A percentile compares a stretch with the other conserved stretches of the same genome.
Conservation (phyloP, 78 protist species). For the Protostelium mycophagum region DNA sequence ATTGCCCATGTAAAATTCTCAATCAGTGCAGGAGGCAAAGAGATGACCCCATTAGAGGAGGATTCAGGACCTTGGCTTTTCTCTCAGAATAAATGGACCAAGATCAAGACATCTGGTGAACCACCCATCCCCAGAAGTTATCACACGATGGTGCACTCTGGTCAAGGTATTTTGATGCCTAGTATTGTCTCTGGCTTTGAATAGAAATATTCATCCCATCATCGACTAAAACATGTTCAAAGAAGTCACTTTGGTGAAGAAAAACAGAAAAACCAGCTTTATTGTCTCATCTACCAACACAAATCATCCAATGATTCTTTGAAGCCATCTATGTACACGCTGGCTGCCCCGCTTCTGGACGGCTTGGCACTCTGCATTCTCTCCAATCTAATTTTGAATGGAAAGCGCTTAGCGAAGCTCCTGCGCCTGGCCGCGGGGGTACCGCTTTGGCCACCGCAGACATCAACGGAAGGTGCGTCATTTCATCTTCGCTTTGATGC, state of each 20-base stretch:
- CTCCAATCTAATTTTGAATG: not conserved
- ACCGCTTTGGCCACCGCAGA: not conserved
- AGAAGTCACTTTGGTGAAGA: too few relatives aligned
- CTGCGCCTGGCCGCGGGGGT: not conserved
- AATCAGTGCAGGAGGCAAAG: not conserved
- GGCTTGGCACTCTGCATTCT: not conserved
- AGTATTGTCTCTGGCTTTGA: too few relatives aligned
- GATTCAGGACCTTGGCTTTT: not conserved
- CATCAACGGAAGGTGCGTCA: not conserved
- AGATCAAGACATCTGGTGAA: not conserved
- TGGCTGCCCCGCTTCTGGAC: not conserved
- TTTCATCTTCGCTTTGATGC: not conserved
- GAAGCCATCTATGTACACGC: not conserved
- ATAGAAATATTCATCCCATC: not conserved
- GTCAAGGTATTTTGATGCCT: too few relatives aligned
- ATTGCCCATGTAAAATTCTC: not conserved
- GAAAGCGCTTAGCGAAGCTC: not conserved
- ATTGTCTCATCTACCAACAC: not conserved
- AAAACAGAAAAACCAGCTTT: too few relatives aligned
- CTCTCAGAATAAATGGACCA: not conserved
- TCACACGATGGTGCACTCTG: too few relatives aligned
- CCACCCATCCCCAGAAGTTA: not conserved
- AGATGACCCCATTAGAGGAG: not conserved
- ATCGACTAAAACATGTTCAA: too few relatives aligned
- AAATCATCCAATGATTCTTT: not conserved